Percentiles rank a stretch among this genome's conserved stretches.
Conservation (phyloP, 148 eudicot species). For the Rhododendron ovatum region DNA sequence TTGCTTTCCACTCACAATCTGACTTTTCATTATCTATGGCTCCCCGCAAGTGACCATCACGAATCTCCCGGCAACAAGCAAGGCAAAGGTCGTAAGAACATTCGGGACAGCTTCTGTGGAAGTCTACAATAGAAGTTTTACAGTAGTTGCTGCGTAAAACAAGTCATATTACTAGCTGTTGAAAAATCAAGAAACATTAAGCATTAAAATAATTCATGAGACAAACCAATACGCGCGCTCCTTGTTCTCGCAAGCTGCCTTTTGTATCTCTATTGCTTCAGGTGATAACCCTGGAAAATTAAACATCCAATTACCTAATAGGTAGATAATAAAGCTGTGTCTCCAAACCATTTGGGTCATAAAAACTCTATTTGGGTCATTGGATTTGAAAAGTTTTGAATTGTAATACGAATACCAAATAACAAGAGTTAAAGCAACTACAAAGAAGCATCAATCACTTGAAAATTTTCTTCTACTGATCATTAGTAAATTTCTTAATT, state of each 20-base stretch:
- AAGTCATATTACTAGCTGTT: neutral
- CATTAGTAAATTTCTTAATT: neutral
- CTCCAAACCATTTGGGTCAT: neutral
- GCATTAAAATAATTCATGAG: neutral
- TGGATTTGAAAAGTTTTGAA: neutral
- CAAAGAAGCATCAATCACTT: neutral
- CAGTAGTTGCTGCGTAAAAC: constrained; percentile 40
- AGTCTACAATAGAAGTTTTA: constrained; percentile 40
- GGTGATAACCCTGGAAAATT: constrained; percentile 21
- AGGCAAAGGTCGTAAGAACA: constrained; percentile 30
- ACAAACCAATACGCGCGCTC: constrained; percentile 32
- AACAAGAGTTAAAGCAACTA: neutral
- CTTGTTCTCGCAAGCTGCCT: neutral
- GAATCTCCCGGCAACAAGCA: constrained; percentile 4
- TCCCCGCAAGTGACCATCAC: neutral
- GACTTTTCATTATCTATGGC: neutral
- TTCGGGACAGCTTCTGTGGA: constrained; percentile 38
- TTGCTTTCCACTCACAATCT: constrained; percentile 30
- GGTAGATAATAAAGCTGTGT: neutral
- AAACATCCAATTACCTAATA: neutral
- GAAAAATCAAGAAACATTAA: neutral
- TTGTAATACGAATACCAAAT: neutral
- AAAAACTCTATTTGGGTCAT: neutral
- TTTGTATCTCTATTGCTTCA: constrained; percentile 16
- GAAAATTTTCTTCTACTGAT: neutral